Base-by-base conservation (phyloP, 2,329 filamentous ascomycete genomes). In the Monilinia polystroma region DNA sequence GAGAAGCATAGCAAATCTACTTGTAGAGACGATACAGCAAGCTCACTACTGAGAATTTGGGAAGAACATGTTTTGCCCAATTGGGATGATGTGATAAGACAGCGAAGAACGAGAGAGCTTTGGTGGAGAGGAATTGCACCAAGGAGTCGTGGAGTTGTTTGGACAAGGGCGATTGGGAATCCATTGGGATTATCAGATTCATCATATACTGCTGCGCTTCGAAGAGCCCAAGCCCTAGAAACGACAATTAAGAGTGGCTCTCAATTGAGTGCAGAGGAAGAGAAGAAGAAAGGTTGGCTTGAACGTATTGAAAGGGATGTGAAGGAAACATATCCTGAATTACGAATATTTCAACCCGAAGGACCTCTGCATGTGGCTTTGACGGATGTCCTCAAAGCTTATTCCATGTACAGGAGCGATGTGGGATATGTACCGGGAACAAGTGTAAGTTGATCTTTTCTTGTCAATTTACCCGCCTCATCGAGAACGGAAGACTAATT, bases 121-220 rank as follows among this genome's bases (percentile, higher is more conserved):
- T 95, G 90, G 90, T 95, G 91, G 91, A 85, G 87, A 67, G 91
- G 91, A 7, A 83, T 95, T 41, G 87, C 90, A 0, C 88, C 90
- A 1, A 83, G 88, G 67, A 87, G 86, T 75, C 84, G 91, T 66
- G 76, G 75, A 8, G 54, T 55, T n/a, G 76, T 77, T 5, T 77
- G 76, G 76, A 47, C 68, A 11, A 74, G 68, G 38, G 76, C 76
- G 14, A 75, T 77, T 68, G 76, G 75, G 5, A 77, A 77, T 53
- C 75, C 75, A 64, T 72, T 77, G 32, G 74, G 73, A n/a, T 65
- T 76, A 43, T 87, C 87, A 0, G 82, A 87, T 55, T 80, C 84
- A 2, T 91, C 89, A 10, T 95, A 89, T 77, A 81, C 84, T 35
- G 88, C 90, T 2, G 92, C 92, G 0, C 81, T 94, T 5, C 80